Conservation (phyloP, 148 eudicot species). For the Camellia granthamiana region DNA sequence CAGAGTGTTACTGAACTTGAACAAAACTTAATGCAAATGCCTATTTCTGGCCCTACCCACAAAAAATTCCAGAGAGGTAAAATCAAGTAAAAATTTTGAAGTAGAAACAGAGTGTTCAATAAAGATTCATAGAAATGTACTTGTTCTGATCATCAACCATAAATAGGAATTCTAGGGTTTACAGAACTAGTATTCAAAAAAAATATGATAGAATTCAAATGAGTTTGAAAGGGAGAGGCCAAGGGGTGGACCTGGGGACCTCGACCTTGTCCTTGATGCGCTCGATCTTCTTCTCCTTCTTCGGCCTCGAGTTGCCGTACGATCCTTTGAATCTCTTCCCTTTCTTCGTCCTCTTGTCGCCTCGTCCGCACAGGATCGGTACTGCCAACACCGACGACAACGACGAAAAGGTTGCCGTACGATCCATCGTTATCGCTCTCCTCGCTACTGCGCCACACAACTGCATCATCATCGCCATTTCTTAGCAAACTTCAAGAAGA, state of each 20-base stretch:
- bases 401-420: conserved; percentile 18
- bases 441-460: conserved; percentile 38
- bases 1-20: too few relatives aligned
- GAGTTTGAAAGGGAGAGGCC: conserved; percentile 99
- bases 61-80: not conserved
- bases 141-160: not conserved
- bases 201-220: conserved; percentile 29
- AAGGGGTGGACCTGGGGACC: conserved; percentile 96
- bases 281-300: conserved; percentile 70
- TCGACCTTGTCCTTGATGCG: conserved; percentile 82
- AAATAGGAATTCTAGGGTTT: not conserved
- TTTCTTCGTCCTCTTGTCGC: conserved; percentile 88
- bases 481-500: not conserved
- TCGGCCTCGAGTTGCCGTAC: conserved; percentile 76
- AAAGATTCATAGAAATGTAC: not conserved
- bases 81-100: not conserved
- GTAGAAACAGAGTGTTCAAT: not conserved
- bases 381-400: conserved; percentile 24
- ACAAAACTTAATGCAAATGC: too few relatives aligned
- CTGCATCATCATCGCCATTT: conserved; percentile 54
- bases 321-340: conserved; percentile 97
- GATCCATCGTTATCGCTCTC: conserved; percentile 34
- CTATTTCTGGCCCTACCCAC: not conserved
- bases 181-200: not conserved
- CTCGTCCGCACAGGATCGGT: conserved; percentile 74